Percentiles rank a stretch among this genome's conserved stretches.
phyloP scores from a whole-genome alignment of 306 rosid species.

The Dryas octopetala region DNA sequence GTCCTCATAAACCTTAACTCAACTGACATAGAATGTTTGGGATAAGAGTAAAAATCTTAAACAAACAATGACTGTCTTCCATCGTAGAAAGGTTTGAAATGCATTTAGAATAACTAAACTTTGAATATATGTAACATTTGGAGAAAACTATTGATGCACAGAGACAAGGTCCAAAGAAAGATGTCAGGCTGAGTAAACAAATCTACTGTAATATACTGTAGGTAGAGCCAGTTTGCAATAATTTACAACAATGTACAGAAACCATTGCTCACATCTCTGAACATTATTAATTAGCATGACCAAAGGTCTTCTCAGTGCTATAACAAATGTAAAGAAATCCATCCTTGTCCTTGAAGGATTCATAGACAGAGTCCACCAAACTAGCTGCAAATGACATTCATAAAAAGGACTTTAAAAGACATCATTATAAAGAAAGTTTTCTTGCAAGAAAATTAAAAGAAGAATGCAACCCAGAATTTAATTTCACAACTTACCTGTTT shows the following conservation, averaged over 20 bases:
- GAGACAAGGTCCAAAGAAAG: too few relatives aligned
- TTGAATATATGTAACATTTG: too few relatives aligned
- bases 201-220: neutral
- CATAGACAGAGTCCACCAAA: conserved; percentile 32
- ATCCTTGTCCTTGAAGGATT: conserved; percentile 64
- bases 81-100: too few relatives aligned
- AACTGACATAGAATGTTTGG: too few relatives aligned
- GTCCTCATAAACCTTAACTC: too few relatives aligned
- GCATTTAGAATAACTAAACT: too few relatives aligned
- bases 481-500: conserved; percentile 44
- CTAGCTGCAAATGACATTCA: conserved; percentile 25
- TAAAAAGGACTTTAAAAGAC: neutral
- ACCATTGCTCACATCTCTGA: neutral
- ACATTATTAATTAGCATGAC: conserved; percentile 10
- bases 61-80: too few relatives aligned
- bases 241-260: neutral
- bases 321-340: conserved; percentile 85
- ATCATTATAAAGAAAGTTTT: neutral
- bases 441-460: neutral
- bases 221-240: neutral
- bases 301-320: conserved; percentile 85
- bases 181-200: too few relatives aligned
- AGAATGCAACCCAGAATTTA: neutral
- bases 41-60: too few relatives aligned
- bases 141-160: too few relatives aligned